Evolutionary conservation across 306 rosid genomes (phyloP), one percentile per base, ranked within the genome.

Genomic region (Pueraria montana): DNA sequence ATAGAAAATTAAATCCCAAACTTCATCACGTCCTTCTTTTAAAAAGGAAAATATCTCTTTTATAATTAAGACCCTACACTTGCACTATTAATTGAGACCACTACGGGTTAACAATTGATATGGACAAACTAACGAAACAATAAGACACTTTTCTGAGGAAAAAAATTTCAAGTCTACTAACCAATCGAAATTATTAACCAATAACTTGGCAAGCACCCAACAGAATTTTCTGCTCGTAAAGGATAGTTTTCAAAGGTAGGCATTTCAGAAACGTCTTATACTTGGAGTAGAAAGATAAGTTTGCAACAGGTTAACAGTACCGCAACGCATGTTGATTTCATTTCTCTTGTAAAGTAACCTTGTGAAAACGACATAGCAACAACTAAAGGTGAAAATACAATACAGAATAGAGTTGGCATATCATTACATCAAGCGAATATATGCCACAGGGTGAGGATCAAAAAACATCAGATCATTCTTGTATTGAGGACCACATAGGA

Each of bases 341-440:
- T 75, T 13, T 34, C 46, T 49, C 72, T 40, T 61, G 72, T 49
- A 40, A 76, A 76, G 58, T 24, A 24, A 70, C 27, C 62, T 21
- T 45, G 49, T n/a, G 36, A 40, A 76, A 69, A 40, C 64, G 27
- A 71, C 32, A 63, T 6, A 16, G 63, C 23, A 72, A 65, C 43
- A 59, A 66, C 77, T 64, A 72, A 23, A 52, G 80, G 71, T 18
- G 16, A 70, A 6, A 14, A 81, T 65, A 63, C 55, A 64, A 59
- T 55, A 58, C 78, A 30, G 3, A 82, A 82, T 55, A 82, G 59
- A 23, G 63, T 24, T 72, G 81, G 75, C 78, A 72, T 56, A 42
- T 30, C 53, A 43, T 45, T 63, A 56, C 85, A 77, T 45, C 58
- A 43, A 16, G 61, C 18, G 3, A 83, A 80, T 40, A 81, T 74